Evolutionary conservation across 2,329 filamentous ascomycete species (phyloP).

Genomic region (Verticillium alfalfae): DNA sequence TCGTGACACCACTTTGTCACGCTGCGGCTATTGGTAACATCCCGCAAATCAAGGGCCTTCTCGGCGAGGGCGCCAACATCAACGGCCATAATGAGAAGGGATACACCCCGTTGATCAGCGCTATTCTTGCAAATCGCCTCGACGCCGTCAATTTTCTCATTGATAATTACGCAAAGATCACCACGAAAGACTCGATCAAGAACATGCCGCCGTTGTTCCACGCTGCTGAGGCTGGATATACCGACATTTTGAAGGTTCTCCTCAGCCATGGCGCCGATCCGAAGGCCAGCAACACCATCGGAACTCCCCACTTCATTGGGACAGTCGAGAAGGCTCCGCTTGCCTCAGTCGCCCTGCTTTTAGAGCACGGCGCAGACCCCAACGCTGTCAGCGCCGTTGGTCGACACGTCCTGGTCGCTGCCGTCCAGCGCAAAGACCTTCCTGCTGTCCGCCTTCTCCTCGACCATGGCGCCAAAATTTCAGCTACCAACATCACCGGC

Average conservation of each 20-base stretch:
- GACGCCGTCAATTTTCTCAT: conserved; percentile 24
- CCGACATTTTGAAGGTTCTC: conserved; percentile 19
- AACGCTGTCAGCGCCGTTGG: conserved; percentile 18
- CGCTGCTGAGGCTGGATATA: conserved; percentile 21
- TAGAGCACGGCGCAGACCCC: conserved; percentile 22
- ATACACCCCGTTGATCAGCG: conserved; percentile 23
- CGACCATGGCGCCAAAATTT: conserved; percentile 24
- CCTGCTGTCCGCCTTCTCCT: conserved; percentile 16
- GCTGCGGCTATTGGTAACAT: conserved; percentile 22
- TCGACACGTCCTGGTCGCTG: conserved; percentile 18
- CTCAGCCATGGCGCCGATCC: conserved; percentile 21
- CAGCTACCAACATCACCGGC: conserved; percentile 19
- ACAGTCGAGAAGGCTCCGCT: conserved; percentile 18
- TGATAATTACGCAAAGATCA: conserved; percentile 18
- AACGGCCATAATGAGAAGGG: conserved; percentile 25
- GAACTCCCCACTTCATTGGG: conserved; percentile 22
- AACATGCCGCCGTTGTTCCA: conserved; percentile 24
- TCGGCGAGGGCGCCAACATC: conserved; percentile 24
- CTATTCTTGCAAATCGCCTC: conserved; percentile 19
- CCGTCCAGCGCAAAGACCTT: conserved; percentile 17
- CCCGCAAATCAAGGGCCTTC: conserved; percentile 20
- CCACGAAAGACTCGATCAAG: conserved; percentile 12
- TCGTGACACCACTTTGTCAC: conserved; percentile 27
- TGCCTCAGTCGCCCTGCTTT: conserved; percentile 20
- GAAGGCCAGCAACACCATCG: conserved; percentile 19